These are phyloP conservation scores for Lagenaria siceraria DNA, from an alignment of 306 rosid genomes.

Conservation along the genomic window DNA sequence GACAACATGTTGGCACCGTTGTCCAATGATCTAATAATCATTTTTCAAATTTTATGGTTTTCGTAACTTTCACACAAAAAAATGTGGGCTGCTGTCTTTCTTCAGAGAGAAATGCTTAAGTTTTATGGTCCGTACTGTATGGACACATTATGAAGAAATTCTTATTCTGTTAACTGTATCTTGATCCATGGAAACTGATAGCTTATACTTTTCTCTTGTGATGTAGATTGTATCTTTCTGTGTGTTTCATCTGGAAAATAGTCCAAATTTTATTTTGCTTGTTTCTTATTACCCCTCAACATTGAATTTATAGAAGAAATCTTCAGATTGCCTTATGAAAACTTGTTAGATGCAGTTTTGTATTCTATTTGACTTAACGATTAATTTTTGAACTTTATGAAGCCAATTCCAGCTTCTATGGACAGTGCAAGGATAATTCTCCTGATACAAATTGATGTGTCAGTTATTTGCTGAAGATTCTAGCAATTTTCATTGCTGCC, in stretches of 20 bases:
- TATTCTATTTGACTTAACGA: neutral
- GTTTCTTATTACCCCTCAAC: neutral
- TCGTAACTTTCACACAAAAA: neutral
- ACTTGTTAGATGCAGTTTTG: neutral
- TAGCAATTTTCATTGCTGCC: too few species aligned
- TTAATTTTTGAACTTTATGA: too few species aligned
- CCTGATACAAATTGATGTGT: too few species aligned
- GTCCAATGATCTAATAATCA: neutral
- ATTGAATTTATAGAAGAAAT: neutral
- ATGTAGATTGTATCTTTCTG: neutral
- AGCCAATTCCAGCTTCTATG: too few species aligned
- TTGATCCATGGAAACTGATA: neutral
- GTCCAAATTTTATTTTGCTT: neutral
- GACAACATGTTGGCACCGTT: neutral
- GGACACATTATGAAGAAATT: neutral
- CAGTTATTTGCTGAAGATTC: too few species aligned
- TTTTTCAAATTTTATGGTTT: neutral
- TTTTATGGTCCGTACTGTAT: neutral
- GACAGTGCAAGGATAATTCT: too few species aligned
- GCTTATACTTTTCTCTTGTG: neutral
- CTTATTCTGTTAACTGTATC: neutral
- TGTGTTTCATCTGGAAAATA: neutral
- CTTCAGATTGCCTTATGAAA: neutral
- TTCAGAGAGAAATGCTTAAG: neutral
- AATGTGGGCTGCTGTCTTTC: neutral